A percentile compares a stretch with the other conserved stretches of the same genome.
These are phyloP conservation scores for Suillus occidentalis DNA, from an alignment of 768 basidiomycete genomes.

Conservation along the genomic window DNA sequence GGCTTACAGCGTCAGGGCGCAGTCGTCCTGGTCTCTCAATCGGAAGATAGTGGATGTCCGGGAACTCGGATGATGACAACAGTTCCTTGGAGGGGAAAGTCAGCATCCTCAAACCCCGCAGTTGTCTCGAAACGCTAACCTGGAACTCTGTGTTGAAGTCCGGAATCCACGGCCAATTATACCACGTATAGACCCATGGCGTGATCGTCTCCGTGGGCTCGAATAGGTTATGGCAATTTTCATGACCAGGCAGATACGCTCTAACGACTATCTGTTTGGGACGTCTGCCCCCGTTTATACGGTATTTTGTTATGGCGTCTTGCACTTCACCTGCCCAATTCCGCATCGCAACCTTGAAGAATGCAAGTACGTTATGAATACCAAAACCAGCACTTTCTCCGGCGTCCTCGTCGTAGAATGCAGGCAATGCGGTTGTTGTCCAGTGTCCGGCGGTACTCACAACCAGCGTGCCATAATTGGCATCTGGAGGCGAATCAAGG, in stretches of 20 bases:
- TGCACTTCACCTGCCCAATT: slow-evolving; percentile 57
- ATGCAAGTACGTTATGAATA: slow-evolving; percentile 51
- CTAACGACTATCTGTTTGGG: slow-evolving; percentile 52
- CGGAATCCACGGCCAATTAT: slow-evolving; percentile 65
- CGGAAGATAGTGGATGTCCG: slow-evolving; percentile 55
- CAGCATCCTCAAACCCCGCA: slow-evolving; percentile 7
- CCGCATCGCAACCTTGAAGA: slow-evolving; percentile 59
- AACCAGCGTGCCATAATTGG: slow-evolving; percentile 60
- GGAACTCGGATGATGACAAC: slow-evolving; percentile 42
- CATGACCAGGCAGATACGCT: slow-evolving; percentile 65
- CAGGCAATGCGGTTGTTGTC: slow-evolving; percentile 57
- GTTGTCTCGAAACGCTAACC: slow-evolving; percentile 35
- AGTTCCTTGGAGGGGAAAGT: slow-evolving; percentile 35
- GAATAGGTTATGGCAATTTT: slow-evolving; percentile 53
- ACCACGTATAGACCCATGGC: slow-evolving; percentile 50
- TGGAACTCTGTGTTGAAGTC: slow-evolving; percentile 59
- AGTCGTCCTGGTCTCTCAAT: slow-evolving; percentile 64
- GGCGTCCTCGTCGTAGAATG: slow-evolving; percentile 34
- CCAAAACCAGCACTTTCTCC: slow-evolving; percentile 42
- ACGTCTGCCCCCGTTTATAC: slow-evolving; percentile 23
- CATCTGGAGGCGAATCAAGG: slow-evolving; percentile 42
- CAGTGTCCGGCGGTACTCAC: slow-evolving; percentile 70
- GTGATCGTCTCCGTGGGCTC: slow-evolving; percentile 47
- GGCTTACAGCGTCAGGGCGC: slow-evolving; percentile 63
- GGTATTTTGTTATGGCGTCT: slow-evolving; percentile 38